These are phyloP conservation scores for Scleroderma citrinum DNA, from an alignment of 768 basidiomycete species.

Conservation along the genomic window DNA sequence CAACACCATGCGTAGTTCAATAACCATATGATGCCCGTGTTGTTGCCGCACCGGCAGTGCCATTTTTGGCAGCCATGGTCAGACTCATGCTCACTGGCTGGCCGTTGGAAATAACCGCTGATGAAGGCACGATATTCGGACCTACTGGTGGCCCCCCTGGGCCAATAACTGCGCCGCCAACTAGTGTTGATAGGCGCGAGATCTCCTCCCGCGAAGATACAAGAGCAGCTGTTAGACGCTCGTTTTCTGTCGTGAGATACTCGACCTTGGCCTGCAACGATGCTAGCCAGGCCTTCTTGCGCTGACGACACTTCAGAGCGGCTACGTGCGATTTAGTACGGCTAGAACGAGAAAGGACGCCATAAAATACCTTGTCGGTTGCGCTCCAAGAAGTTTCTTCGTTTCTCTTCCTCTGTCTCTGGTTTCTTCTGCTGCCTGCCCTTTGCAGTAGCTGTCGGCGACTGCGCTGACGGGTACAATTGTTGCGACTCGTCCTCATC, in stretches of 20 bases:
- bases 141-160: slow-evolving; percentile 27
- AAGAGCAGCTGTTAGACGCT: slow-evolving; percentile 82
- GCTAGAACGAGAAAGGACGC: neutral
- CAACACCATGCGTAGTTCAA: slow-evolving; percentile 12
- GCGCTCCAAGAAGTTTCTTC: slow-evolving; percentile 92
- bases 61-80: slow-evolving; percentile 34
- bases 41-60: slow-evolving; percentile 24
- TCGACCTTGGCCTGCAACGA: slow-evolving; percentile 94
- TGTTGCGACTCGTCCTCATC: slow-evolving; percentile 34
- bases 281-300: slow-evolving; percentile 96
- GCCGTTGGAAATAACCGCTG: slow-evolving; percentile 22
- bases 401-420: slow-evolving; percentile 97
- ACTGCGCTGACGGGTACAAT: slow-evolving; percentile 14
- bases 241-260: slow-evolving; percentile 88
- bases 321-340: slow-evolving; percentile 42
- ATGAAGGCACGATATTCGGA: slow-evolving; percentile 25
- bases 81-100: slow-evolving; percentile 41
- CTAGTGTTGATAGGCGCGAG: slow-evolving; percentile 68
- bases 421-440: slow-evolving; percentile 55
- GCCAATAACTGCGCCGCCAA: slow-evolving; percentile 58
- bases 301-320: slow-evolving; percentile 96
- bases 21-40: slow-evolving; percentile 38
- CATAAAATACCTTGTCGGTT: slow-evolving; percentile 83
- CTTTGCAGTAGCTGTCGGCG: slow-evolving; percentile 9
- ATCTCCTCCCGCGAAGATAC: slow-evolving; percentile 90